These are phyloP conservation scores for Cetradonia linearis DNA, from an alignment of 495 filamentous ascomycete species.

Conservation along the genomic window DNA sequence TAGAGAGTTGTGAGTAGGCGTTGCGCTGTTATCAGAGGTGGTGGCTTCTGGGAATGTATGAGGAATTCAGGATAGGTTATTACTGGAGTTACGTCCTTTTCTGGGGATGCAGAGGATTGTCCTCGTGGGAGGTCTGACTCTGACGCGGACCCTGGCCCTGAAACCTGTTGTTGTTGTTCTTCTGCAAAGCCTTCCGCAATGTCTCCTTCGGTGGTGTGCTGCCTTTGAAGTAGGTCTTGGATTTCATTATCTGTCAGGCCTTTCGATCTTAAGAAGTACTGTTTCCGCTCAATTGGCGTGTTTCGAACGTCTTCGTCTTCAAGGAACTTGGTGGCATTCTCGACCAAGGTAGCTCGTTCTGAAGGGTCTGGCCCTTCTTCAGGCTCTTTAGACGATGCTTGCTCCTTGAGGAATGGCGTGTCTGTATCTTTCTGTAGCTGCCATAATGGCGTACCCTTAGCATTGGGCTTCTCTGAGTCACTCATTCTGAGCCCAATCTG, in stretches of 20 bases:
- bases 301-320: slow-evolving; percentile 63
- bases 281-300: slow-evolving; percentile 60
- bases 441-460: slow-evolving; percentile 18
- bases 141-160: slow-evolving; percentile 17
- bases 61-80: slow-evolving; percentile 97
- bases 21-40: slow-evolving; percentile 66
- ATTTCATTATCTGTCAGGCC: slow-evolving; percentile 61
- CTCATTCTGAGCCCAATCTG: slow-evolving; percentile 5
- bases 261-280: slow-evolving; percentile 70
- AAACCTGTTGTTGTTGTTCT: slow-evolving; percentile 6
- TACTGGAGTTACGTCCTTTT: slow-evolving; percentile 62
- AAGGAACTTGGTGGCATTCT: slow-evolving; percentile 71
- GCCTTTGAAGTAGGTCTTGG: slow-evolving; percentile 43
- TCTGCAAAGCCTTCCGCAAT: slow-evolving; percentile 25
- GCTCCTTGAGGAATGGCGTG: slow-evolving; percentile 24
- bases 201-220: slow-evolving; percentile 8
- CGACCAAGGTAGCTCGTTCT: slow-evolving; percentile 41
- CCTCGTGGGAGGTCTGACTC: slow-evolving; percentile 8
- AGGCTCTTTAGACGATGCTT: slow-evolving; percentile 25
- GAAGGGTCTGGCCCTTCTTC: slow-evolving; percentile 23
- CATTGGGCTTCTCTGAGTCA: slow-evolving; percentile 12
- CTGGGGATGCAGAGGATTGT: slow-evolving; percentile 22
- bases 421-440: slow-evolving; percentile 12
- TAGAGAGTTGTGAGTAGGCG: slow-evolving; percentile 72
- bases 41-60: slow-evolving; percentile 49